These are phyloP conservation scores for Phytophthora citricola DNA, from an alignment of 352 stramenopile species.

Conservation along the genomic window DNA sequence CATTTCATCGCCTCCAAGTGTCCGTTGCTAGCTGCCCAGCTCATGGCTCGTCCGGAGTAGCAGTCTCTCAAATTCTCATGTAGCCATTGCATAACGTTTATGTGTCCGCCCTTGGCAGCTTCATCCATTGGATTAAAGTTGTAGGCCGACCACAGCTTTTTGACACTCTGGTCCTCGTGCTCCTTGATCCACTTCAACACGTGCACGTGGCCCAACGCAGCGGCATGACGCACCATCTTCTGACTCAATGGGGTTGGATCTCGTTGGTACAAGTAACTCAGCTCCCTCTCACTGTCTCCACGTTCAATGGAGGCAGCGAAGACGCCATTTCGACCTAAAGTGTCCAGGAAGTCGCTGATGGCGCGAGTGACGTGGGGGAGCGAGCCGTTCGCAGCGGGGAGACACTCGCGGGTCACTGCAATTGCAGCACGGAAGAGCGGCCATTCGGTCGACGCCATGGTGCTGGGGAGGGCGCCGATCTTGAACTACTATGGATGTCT, in stretches of 20 bases:
- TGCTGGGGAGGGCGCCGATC: constrained; percentile 5
- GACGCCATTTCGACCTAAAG: constrained; percentile 8
- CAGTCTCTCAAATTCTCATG: constrained; percentile 20
- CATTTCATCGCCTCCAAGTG: constrained; percentile 35
- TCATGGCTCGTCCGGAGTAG: constrained; percentile 26
- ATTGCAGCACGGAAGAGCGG: constrained; percentile 15
- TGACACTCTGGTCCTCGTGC: constrained; percentile 4
- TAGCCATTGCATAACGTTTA: constrained; percentile 27
- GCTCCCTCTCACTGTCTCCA: constrained; percentile 23
- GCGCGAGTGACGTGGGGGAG: constrained; percentile 24
- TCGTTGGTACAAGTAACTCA: constrained; percentile 22
- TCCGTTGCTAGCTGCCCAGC: constrained; percentile 23
- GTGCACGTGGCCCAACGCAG: constrained; percentile 19
- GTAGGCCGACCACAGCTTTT: constrained; percentile 29
- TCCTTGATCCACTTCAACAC: constrained; percentile 34
- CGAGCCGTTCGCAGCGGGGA: constrained; percentile 12
- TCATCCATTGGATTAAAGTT: constrained; percentile 38
- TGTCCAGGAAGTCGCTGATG: constrained; percentile 30
- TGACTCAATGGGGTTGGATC: constrained; percentile 24
- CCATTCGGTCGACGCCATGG: constrained; percentile 16
- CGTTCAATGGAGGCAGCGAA: constrained; percentile 20
- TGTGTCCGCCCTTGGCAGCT: constrained; percentile 27
- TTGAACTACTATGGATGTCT: constrained; percentile 16
- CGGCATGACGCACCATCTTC: constrained; percentile 24
- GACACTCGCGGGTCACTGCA: constrained; percentile 27